A percentile compares a stretch with the other conserved stretches of the same genome.
phyloP scores from a whole-genome alignment of 805 yeast species.

The Vanderwaltozyma polyspora region DNA sequence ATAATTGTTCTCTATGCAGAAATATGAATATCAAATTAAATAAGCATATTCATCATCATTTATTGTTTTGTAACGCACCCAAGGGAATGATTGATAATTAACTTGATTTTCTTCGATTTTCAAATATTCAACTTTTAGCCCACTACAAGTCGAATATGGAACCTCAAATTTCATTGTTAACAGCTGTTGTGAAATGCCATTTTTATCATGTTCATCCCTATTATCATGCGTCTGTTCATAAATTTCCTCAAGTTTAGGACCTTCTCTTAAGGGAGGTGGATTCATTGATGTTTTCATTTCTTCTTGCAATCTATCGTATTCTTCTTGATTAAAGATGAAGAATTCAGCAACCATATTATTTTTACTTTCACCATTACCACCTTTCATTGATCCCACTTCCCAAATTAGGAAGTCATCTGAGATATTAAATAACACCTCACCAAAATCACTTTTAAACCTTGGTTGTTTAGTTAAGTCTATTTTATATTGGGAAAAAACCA shows the following conservation, averaged over 20 bases:
- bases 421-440: constrained; percentile 59
- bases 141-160: constrained; percentile 54
- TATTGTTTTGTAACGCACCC: constrained; percentile 54
- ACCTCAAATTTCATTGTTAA: constrained; percentile 50
- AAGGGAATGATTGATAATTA: constrained; percentile 61
- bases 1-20: too few species aligned
- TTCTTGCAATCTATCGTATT: constrained; percentile 14
- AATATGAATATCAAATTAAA: constrained; percentile 10
- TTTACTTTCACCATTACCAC: constrained; percentile 40
- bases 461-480: constrained; percentile 41
- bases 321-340: constrained; percentile 24
- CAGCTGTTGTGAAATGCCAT: constrained; percentile 12
- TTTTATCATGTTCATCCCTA: constrained; percentile 1
- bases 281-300: constrained; percentile 25
- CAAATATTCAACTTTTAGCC: constrained; percentile 53
- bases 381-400: constrained; percentile 53
- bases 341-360: constrained; percentile 46
- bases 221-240: constrained; percentile 23
- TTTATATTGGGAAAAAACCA: constrained; percentile 27
- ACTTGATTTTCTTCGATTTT: constrained; percentile 54
- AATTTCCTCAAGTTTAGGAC: constrained; percentile 26
- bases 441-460: constrained; percentile 59
- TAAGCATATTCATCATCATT: constrained; percentile 32
- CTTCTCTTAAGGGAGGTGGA: constrained; percentile 28
- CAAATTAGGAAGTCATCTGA: constrained; percentile 62